Conservation (phyloP, 805 yeast genomes). For the Maudiozyma saulgeensis region DNA sequence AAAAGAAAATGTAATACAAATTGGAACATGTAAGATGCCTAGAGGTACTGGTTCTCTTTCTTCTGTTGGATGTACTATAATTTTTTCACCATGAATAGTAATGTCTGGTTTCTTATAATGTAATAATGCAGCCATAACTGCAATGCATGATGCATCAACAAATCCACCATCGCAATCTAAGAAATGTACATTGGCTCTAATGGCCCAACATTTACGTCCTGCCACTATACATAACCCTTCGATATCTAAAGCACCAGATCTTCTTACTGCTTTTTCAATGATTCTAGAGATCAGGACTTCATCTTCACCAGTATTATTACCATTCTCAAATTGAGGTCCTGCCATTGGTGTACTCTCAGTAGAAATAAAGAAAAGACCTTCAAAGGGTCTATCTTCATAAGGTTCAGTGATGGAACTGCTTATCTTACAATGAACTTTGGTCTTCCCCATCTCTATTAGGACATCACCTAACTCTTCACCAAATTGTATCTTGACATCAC, state of each 20-base stretch:
- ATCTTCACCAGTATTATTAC: slow-evolving; percentile 57
- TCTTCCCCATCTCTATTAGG: slow-evolving; percentile 67
- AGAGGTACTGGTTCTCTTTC: slow-evolving; percentile 85
- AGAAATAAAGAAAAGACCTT: slow-evolving; percentile 75
- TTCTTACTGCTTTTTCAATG: slow-evolving; percentile 82
- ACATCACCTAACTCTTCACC: slow-evolving; percentile 75
- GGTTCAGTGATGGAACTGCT: slow-evolving; percentile 73
- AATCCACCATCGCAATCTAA: slow-evolving; percentile 88
- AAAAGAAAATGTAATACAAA: slow-evolving; percentile 83
- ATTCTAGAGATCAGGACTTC: slow-evolving; percentile 74
- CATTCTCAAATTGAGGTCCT: slow-evolving; percentile 70
- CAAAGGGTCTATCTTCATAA: slow-evolving; percentile 85
- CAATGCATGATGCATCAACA: slow-evolving; percentile 82
- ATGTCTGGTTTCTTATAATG: slow-evolving; percentile 83
- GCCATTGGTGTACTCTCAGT: slow-evolving; percentile 91
- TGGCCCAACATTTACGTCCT: slow-evolving; percentile 83
- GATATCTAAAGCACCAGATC: slow-evolving; percentile 84
- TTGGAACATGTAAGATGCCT: slow-evolving; percentile 79
- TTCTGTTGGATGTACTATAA: slow-evolving; percentile 57
- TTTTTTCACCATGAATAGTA: slow-evolving; percentile 53
- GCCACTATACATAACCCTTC: slow-evolving; percentile 87
- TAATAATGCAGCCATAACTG: slow-evolving; percentile 75
- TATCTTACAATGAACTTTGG: slow-evolving; percentile 42
- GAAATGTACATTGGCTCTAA: slow-evolving; percentile 84
- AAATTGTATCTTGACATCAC: slow-evolving; percentile 55